Evolutionary conservation across 2,329 filamentous ascomycete species (phyloP).

Genomic region (Bipolaris oryzae): DNA sequence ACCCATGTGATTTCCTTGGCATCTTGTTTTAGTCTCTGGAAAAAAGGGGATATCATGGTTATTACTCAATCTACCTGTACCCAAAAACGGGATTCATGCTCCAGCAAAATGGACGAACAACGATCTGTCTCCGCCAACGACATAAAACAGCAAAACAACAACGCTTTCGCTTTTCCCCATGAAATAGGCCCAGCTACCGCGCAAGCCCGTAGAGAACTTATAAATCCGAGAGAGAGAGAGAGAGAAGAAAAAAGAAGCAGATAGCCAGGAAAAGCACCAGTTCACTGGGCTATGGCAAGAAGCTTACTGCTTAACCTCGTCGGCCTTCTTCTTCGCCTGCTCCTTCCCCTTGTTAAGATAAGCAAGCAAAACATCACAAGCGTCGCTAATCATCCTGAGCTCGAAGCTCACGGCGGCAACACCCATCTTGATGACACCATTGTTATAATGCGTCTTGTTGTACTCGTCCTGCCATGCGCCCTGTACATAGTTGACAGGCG

Average conservation of each 20-base stretch:
- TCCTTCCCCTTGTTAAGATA: constrained; percentile 46
- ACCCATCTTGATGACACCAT: constrained; percentile 45
- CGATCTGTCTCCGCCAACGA: background rate
- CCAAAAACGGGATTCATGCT: background rate
- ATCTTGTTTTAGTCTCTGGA: background rate
- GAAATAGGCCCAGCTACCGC: background rate
- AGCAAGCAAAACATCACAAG: constrained; percentile 34
- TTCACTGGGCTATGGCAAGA: background rate
- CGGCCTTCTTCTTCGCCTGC: constrained; percentile 41
- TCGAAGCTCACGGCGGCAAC: constrained; percentile 49
- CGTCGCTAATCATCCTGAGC: constrained; percentile 47
- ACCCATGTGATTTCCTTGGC: background rate
- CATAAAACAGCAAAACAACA: background rate
- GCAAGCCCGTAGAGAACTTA: background rate
- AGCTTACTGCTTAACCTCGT: constrained; percentile 45
- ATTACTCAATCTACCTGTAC: constrained; percentile 10
- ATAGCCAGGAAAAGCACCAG: too few species aligned
- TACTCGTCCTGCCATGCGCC: constrained; percentile 49
- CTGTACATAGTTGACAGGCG: constrained; percentile 46
- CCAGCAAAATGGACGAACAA: background rate
- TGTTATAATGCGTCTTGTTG: constrained; percentile 45
- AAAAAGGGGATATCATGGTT: constrained; percentile 13
- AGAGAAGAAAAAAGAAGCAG: background rate
- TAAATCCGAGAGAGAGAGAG: background rate
- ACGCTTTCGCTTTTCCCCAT: constrained; percentile 10